Conservation (phyloP, 2,329 filamentous ascomycete genomes). For the Xylariales sp. region DNA sequence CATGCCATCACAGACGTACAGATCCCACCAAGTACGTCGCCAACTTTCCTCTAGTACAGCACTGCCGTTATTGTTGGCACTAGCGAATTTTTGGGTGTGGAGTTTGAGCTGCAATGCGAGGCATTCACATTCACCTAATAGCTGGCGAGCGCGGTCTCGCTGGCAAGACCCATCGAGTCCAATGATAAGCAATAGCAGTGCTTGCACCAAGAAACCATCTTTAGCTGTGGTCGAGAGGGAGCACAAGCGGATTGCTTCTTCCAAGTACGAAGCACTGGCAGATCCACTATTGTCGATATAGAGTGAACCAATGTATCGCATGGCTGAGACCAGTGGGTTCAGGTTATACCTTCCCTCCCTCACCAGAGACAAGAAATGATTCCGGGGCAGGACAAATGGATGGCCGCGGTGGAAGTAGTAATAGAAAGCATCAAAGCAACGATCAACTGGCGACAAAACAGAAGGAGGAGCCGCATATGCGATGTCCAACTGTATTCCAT, state of each 20-base stretch:
- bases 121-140: constrained; percentile 64
- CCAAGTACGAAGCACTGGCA: constrained; percentile 44
- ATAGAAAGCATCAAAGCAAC: constrained; percentile 58
- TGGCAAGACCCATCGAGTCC: constrained; percentile 74
- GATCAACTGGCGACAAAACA: no score
- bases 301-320: constrained; percentile 53
- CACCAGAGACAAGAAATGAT: constrained; percentile 42
- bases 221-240: constrained; percentile 41
- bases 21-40: constrained; percentile 87
- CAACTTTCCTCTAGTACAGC: constrained; percentile 75
- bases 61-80: constrained; percentile 57
- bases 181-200: constrained; percentile 71
- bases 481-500: no score
- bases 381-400: constrained; percentile 53
- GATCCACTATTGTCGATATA: constrained; percentile 47
- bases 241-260: constrained; percentile 51
- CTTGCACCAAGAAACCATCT: constrained; percentile 68
- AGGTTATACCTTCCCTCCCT: constrained; percentile 43
- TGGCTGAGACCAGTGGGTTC: constrained; percentile 46
- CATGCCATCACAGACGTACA: constrained; percentile 78
- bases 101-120: constrained; percentile 74
- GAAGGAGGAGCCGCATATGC: no score
- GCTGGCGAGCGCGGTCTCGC: constrained; percentile 61
- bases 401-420: constrained; percentile 53
- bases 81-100: constrained; percentile 65